Base-by-base conservation (phyloP, 177 flowering plant genomes). In the Vitis hybrid region DNA sequence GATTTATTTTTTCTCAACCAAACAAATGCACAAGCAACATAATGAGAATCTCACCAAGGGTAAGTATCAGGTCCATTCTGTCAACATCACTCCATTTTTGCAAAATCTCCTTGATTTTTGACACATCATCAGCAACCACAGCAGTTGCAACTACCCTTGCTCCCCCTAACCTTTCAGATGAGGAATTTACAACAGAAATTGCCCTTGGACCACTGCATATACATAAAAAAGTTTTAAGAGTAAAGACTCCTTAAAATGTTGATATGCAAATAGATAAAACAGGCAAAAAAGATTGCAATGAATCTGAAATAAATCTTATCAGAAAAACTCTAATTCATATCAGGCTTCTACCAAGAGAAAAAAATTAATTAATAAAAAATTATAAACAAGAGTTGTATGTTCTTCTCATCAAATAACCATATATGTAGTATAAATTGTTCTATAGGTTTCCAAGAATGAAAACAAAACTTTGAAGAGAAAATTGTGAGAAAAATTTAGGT, bases 161-260 rank as follows among this genome's bases (percentile, higher is more conserved):
- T 17, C 99, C 97, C 75, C 99, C 98, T 62, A 95, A 72, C 77
- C 73, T 89, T 76, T 90, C 94, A 71, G 99, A 86, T 30, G 83
- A 82, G 12, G 96, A 85, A 76, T 89, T 88, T 32, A 95, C 74
- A 56, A 93, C 92, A 62, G 93, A 81, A 65, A 95, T 83, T 45
- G 94, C 99, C 80, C 96, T 85, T 66, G 98, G 94, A 66, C 97
- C 97, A 78, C 99, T 95, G 86, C 62, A 81, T 66, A 65, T 52
- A 65, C 9, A 40, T 40, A 40, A 26, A 26, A 26, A 26, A 26
- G 6, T 6, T 40, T 40, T 40, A 40, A 40, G 45, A 7, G 45
- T 49, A 23, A 58, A 70, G 21, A 58, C 19, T 59, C 2, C 62
- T 62, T 52, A 54, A 17, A 50, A 15, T 17, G 45, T 48, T 3